These are phyloP conservation scores for Aspergillus oerlinghausenensis DNA, from an alignment of 2,329 filamentous ascomycete genomes.

Conservation along the genomic window DNA sequence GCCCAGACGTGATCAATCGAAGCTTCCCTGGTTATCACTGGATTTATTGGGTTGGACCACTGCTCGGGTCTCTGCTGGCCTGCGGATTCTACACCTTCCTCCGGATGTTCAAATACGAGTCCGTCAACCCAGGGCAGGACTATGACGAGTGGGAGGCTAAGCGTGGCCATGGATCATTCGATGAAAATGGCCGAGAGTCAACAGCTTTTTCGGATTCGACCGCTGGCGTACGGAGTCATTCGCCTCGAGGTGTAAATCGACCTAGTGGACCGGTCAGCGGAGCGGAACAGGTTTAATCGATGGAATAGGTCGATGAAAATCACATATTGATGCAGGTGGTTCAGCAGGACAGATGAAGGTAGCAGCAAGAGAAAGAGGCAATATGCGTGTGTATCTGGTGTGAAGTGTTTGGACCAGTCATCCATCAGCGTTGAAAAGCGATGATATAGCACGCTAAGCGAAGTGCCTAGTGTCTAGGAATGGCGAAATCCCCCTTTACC, in stretches of 20 bases:
- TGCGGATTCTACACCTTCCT: conserved; percentile 48
- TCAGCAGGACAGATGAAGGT: background rate
- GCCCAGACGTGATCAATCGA: conserved; percentile 44
- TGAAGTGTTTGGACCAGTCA: no score
- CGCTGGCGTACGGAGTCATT: conserved; percentile 7
- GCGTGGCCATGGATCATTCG: conserved; percentile 15
- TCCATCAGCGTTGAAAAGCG: background rate
- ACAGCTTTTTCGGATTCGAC: conserved; percentile 10
- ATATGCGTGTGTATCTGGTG: background rate
- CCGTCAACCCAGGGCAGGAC: conserved; percentile 53
- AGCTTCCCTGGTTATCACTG: conserved; percentile 46
- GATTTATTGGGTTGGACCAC: conserved; percentile 49
- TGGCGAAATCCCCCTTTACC: no score
- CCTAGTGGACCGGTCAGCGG: background rate
- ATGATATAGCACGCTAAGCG: background rate
- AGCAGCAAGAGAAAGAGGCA: background rate
- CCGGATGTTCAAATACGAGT: conserved; percentile 41
- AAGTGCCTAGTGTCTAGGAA: no score
- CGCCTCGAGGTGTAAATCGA: conserved; percentile 2
- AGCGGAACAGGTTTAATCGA: background rate
- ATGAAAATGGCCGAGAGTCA: conserved; percentile 12
- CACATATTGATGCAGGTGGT: background rate
- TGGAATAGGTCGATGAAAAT: background rate
- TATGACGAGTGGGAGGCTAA: conserved; percentile 39
- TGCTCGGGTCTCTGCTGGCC: conserved; percentile 45